Evolutionary conservation across 2,329 filamentous ascomycete genomes (phyloP), one percentile per base, ranked within the genome.

Genomic region (Claviceps sp.): DNA sequence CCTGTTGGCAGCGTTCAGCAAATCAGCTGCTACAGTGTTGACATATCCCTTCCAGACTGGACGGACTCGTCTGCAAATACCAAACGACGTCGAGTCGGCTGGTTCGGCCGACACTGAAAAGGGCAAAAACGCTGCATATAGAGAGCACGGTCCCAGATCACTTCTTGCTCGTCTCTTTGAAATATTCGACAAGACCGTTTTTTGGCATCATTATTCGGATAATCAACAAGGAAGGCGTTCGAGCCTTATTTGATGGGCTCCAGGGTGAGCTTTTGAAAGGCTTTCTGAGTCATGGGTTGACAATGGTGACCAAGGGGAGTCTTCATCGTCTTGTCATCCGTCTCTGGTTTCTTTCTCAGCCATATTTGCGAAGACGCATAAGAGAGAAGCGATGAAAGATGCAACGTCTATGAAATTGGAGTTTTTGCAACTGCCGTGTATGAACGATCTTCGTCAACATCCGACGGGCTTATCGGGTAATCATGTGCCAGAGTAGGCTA

Each of bases 31-130:
- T 0, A 87, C 83, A 7, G 76, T 80, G 0, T 70, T 89, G 53
- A 95, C 87, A 1, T 95, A 95, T 63, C 90, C 90, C 0, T 84
- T 95, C 65, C 86, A 87, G 52, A 81, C 89, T 34, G 88, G 87
- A n/a, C 91, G 91, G 69, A 81, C 87, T 2, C 76, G 87, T 26
- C 77, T 87, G 3, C 88, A 94, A 63, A 78, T 85, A 24, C 74
- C 76, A 1, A 57, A 66, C 64, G 26, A 67, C 62, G 49, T 57
- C 41, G 41, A 47, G 26, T 20, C 49, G 3, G 43, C 57, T 16
- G 48, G 57, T 22, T n/a, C 44, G 20, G 22, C 37, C 14, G 18
- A 24, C 14, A 11, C 4, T n/a, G 48, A 54, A 40, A 58, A 52
- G 41, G 49, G 48, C 53, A 48, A 58, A 50, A 38, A 48, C 37